phyloP scores from a whole-genome alignment of 495 filamentous ascomycete species.

The Penicillium nucicola region DNA sequence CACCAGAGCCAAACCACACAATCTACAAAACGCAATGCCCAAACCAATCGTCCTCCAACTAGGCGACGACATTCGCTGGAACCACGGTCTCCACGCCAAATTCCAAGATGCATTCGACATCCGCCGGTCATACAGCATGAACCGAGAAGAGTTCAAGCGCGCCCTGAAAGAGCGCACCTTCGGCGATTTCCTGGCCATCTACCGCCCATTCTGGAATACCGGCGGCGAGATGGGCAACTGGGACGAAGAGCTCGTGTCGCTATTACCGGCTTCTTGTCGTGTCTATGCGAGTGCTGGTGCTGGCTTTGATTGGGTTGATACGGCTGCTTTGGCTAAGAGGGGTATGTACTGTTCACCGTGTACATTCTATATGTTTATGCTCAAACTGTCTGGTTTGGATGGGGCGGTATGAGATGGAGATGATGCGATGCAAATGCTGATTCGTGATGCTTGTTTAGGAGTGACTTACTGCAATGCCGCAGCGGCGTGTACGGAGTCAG shows the following conservation, averaged over 20 bases:
- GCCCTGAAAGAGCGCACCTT: conserved; percentile 62
- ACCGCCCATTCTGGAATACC: conserved; percentile 76
- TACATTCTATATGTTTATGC: no score
- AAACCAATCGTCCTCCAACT: conserved; percentile 59
- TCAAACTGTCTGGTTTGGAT: no score
- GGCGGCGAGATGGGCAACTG: conserved; percentile 76
- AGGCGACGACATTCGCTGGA: conserved; percentile 67
- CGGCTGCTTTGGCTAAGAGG: conserved; percentile 59
- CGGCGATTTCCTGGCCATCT: conserved; percentile 71
- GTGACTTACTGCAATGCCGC: conserved; percentile 72
- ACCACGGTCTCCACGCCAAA: conserved; percentile 53
- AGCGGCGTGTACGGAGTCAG: conserved; percentile 64
- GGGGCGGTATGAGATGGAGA: no score
- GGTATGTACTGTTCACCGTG: no score
- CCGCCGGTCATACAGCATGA: conserved; percentile 48
- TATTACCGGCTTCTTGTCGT: conserved; percentile 62
- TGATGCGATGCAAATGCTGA: not conserved
- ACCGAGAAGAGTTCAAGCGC: conserved; percentile 54
- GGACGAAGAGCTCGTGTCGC: conserved; percentile 65
- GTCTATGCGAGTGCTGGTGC: conserved; percentile 72
- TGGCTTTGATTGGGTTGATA: conserved; percentile 77
- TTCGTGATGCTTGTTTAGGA: conserved; percentile 32
- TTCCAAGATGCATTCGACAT: conserved; percentile 55
- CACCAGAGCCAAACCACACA: no score
- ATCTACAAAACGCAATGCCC: conserved; percentile 16